phyloP scores from a whole-genome alignment of 2,329 filamentous ascomycete species.

The Claviceps spartinae region DNA sequence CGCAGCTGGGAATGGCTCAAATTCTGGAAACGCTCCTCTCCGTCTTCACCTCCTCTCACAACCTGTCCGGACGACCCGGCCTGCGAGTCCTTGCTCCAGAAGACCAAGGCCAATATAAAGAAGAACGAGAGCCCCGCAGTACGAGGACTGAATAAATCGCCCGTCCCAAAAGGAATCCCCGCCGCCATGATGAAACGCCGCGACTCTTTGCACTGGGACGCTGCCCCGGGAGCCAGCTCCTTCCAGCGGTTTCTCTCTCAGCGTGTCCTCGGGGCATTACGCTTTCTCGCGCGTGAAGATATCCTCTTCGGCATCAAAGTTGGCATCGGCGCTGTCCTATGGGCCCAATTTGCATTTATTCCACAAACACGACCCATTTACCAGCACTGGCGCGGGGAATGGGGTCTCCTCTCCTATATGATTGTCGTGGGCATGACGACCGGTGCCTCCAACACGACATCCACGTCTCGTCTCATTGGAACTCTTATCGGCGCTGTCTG shows the following conservation, averaged over 20 bases:
- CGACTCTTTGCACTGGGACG: constrained; percentile 43
- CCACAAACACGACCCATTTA: constrained; percentile 66
- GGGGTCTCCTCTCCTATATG: constrained; percentile 95
- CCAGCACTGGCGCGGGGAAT: constrained; percentile 83
- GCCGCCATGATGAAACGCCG: constrained; percentile 37
- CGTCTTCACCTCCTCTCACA: neutral
- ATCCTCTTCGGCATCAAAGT: constrained; percentile 81
- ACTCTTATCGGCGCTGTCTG: constrained; percentile 69
- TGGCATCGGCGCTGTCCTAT: constrained; percentile 75
- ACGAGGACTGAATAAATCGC: constrained; percentile 34
- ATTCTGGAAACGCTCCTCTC: constrained; percentile 45
- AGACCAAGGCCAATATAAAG: constrained; percentile 15
- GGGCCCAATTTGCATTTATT: constrained; percentile 81
- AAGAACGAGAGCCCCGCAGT: constrained; percentile 24
- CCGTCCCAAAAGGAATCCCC: constrained; percentile 42
- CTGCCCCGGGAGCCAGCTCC: constrained; percentile 32
- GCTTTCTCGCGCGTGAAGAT: constrained; percentile 40
- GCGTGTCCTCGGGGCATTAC: constrained; percentile 28
- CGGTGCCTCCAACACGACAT: constrained; percentile 87
- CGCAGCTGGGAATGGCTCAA: constrained; percentile 75
- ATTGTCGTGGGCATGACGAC: constrained; percentile 97
- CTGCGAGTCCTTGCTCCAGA: constrained; percentile 25
- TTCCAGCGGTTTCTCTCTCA: constrained; percentile 33
- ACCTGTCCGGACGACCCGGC: constrained; percentile 26
- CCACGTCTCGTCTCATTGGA: constrained; percentile 71